phyloP scores from a whole-genome alignment of 163 green algal species.

The Scenedesmus sp. region DNA sequence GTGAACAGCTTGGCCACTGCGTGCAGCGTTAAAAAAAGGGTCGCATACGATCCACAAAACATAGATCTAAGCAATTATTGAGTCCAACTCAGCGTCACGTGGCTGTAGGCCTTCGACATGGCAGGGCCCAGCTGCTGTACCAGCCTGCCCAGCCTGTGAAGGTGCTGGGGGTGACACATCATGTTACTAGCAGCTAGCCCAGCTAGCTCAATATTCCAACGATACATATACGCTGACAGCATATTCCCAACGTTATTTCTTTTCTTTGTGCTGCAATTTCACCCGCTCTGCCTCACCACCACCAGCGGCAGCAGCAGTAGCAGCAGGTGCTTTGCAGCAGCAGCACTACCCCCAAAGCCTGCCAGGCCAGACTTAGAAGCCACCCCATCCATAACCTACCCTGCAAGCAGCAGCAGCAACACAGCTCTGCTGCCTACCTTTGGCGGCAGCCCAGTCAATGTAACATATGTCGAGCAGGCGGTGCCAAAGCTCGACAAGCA shows the following conservation, averaged over 20 bases:
- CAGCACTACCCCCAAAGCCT: not conserved
- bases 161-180: not conserved
- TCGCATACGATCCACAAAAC: too few relatives aligned
- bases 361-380: not conserved
- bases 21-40: too few relatives aligned
- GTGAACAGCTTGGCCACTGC: too few relatives aligned
- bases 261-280: not conserved
- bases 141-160: not conserved
- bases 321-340: not conserved
- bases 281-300: not conserved
- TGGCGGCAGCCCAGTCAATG: not conserved
- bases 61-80: not conserved
- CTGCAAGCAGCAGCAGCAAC: not conserved
- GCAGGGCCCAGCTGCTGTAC: not conserved
- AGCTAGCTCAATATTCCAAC: not conserved
- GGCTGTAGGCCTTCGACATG: not conserved
- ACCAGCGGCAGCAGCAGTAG: not conserved
- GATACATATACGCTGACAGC: too few relatives aligned
- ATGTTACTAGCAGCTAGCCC: not conserved
- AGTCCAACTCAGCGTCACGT: not conserved
- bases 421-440: not conserved
- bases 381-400: not conserved
- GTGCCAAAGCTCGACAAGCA: not conserved
- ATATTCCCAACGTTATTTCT: not conserved
- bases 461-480: not conserved